A percentile compares a stretch with the other conserved stretches of the same genome.
Conservation (phyloP, 495 filamentous ascomycete species). For the Tuber brumale region DNA sequence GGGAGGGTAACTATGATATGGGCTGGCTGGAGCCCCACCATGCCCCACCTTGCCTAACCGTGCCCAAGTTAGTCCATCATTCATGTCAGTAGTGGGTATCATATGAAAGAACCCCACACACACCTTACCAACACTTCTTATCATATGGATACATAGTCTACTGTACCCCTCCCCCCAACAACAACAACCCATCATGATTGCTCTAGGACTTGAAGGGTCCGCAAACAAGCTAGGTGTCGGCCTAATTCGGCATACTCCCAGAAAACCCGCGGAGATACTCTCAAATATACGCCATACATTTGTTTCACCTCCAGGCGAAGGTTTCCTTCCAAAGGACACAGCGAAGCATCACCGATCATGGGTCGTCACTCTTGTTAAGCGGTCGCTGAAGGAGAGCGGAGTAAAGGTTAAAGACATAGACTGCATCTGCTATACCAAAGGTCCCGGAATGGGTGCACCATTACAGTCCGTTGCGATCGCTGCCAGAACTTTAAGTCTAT, state of each 20-base stretch:
- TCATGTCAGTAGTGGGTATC: too few relatives aligned
- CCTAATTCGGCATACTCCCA: conserved; percentile 70
- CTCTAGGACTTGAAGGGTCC: conserved; percentile 90
- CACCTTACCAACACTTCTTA: conserved; percentile 1
- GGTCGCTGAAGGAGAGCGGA: conserved; percentile 64
- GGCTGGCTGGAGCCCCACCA: neutral
- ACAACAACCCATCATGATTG: conserved; percentile 55
- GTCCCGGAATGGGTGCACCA: conserved; percentile 93
- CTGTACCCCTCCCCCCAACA: neutral
- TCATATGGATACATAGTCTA: too few relatives aligned
- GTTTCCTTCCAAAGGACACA: conserved; percentile 94
- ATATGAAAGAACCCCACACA: neutral
- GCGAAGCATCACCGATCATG: conserved; percentile 82
- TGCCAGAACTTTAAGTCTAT: conserved; percentile 69
- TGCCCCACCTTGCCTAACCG: neutral
- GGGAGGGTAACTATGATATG: conserved; percentile 3
- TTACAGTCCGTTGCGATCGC: conserved; percentile 82
- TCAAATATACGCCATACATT: conserved; percentile 94
- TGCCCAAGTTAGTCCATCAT: too few relatives aligned
- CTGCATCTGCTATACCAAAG: conserved; percentile 92
- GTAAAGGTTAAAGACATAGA: conserved; percentile 61
- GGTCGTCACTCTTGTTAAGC: conserved; percentile 72
- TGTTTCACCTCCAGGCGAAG: conserved; percentile 81
- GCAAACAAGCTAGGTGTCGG: conserved; percentile 97
- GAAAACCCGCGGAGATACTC: conserved; percentile 64